Conservation (phyloP, 306 rosid genomes). For the Aeschynomene evenia region DNA sequence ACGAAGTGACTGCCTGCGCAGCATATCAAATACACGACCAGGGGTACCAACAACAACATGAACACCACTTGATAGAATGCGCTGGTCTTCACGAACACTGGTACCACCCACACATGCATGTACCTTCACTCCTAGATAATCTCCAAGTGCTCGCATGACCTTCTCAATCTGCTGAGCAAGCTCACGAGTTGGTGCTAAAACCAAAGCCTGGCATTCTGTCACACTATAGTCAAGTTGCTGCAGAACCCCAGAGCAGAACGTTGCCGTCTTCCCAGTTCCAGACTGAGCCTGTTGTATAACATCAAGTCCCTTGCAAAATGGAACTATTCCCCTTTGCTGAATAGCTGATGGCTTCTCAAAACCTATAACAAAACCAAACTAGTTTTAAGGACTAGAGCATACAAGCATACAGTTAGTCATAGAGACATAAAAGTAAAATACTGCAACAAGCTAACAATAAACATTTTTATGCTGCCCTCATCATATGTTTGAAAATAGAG, state of each 20-base stretch:
- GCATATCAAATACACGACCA: slow-evolving; percentile 87
- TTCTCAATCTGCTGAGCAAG: slow-evolving; percentile 92
- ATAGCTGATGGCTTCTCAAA: slow-evolving; percentile 86
- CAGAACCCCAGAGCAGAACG: slow-evolving; percentile 78
- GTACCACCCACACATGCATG: slow-evolving; percentile 90
- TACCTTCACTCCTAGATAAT: slow-evolving; percentile 78
- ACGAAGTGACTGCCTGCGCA: slow-evolving; percentile 74
- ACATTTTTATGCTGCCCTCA: background rate
- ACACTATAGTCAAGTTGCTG: slow-evolving; percentile 76
- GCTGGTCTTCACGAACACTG: slow-evolving; percentile 77
- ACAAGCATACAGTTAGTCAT: background rate
- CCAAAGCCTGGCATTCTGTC: slow-evolving; percentile 77
- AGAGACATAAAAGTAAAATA: too few relatives aligned
- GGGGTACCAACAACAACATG: slow-evolving; percentile 91
- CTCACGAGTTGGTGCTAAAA: slow-evolving; percentile 79
- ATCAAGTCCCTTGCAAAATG: slow-evolving; percentile 80
- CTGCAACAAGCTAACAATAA: too few relatives aligned
- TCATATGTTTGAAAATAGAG: background rate
- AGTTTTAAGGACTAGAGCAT: background rate
- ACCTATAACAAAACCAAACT: slow-evolving; percentile 40
- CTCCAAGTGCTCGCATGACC: slow-evolving; percentile 90
- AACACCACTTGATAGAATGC: slow-evolving; percentile 73
- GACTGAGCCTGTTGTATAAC: slow-evolving; percentile 89
- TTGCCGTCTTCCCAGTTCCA: slow-evolving; percentile 87
- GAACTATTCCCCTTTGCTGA: slow-evolving; percentile 88